phyloP scores from a whole-genome alignment of 768 basidiomycete species.

The Mrakia blollopis region DNA sequence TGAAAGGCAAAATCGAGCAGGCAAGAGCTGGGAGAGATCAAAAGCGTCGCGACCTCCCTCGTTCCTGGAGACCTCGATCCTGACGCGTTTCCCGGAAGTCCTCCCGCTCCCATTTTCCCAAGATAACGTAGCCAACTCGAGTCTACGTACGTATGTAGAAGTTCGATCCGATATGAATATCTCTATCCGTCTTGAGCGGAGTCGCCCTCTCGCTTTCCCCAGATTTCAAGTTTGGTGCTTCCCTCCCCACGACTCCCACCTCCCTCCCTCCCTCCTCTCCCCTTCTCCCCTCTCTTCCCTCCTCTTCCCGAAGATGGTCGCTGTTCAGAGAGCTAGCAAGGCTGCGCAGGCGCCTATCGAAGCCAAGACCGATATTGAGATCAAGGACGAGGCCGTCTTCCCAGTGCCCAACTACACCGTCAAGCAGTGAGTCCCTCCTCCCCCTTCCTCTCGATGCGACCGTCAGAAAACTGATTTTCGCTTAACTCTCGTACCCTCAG shows the following conservation, averaged over 20 bases:
- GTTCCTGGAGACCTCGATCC: too few relatives aligned
- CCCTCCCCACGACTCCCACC: background rate
- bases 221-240: background rate
- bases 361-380: conserved; percentile 7
- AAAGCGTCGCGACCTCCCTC: too few relatives aligned
- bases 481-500: background rate
- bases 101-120: too few relatives aligned
- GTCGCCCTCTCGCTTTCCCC: background rate
- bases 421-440: conserved; percentile 54
- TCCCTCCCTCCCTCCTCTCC: background rate
- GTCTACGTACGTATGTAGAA: too few relatives aligned
- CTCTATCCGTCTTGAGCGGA: background rate
- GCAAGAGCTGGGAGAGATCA: too few relatives aligned
- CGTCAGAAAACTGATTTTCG: background rate
- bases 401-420: conserved; percentile 71
- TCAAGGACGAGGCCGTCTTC: conserved; percentile 37
- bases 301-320: background rate
- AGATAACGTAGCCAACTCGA: too few relatives aligned
- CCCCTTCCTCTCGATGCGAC: background rate
- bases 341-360: background rate
- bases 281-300: conserved; percentile 3
- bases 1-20: too few relatives aligned
- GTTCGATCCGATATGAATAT: background rate
- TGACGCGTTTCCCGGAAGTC: too few relatives aligned
- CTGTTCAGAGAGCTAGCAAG: background rate